A percentile compares a stretch with the other conserved stretches of the same genome.
These are phyloP conservation scores for Aspergillus sp. DNA, from an alignment of 2,329 filamentous ascomycete genomes.

Conservation along the genomic window DNA sequence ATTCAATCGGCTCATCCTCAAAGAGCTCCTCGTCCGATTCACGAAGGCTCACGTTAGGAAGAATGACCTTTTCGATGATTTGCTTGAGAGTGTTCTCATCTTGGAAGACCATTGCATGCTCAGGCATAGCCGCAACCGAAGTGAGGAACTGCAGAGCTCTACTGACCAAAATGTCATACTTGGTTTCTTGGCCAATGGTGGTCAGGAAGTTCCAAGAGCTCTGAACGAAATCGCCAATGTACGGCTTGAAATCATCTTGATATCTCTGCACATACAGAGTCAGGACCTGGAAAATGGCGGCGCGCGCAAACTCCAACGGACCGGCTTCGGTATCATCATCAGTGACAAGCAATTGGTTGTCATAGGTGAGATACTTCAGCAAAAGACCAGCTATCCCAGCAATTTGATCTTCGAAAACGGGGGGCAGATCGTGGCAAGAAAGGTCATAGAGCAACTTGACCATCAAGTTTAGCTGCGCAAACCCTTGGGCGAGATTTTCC, in stretches of 20 bases:
- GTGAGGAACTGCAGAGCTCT: slow-evolving; percentile 93
- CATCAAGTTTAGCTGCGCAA: slow-evolving; percentile 82
- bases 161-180: slow-evolving; percentile 93
- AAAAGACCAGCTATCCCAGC: slow-evolving; percentile 72
- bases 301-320: slow-evolving; percentile 80
- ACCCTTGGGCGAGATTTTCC: slow-evolving; percentile 70
- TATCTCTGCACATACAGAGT: slow-evolving; percentile 93
- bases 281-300: slow-evolving; percentile 87
- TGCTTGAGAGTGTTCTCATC: slow-evolving; percentile 74
- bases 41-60: slow-evolving; percentile 87
- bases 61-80: slow-evolving; percentile 91
- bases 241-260: slow-evolving; percentile 83
- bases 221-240: slow-evolving; percentile 80
- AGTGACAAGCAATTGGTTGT: slow-evolving; percentile 77
- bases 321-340: slow-evolving; percentile 89
- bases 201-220: slow-evolving; percentile 92
- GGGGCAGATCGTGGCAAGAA: slow-evolving; percentile 94
- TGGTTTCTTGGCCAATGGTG: slow-evolving; percentile 79
- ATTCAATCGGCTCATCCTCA: slow-evolving; percentile 98
- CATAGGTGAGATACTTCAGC: slow-evolving; percentile 90
- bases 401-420: slow-evolving; percentile 89
- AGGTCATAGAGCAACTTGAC: slow-evolving; percentile 94
- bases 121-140: slow-evolving; percentile 73
- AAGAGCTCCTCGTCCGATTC: slow-evolving; percentile 95
- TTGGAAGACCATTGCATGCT: slow-evolving; percentile 84